phyloP scores from a whole-genome alignment of 2,329 filamentous ascomycete genomes.

The Pyrenophora teres region DNA sequence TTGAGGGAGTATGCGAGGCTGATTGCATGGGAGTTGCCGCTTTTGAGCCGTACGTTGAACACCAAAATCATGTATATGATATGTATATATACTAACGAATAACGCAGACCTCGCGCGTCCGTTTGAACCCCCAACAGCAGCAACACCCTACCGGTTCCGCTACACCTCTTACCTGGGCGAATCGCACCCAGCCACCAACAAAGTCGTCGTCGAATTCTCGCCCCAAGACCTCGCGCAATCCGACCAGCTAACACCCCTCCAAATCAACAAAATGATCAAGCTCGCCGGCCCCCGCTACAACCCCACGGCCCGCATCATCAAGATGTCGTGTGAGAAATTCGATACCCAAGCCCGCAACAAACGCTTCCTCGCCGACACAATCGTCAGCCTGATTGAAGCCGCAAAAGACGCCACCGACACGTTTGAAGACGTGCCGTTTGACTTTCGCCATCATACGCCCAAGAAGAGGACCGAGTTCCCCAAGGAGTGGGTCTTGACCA shows the following conservation, averaged over 20 bases:
- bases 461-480: conserved; percentile 75
- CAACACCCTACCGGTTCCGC: conserved; percentile 84
- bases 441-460: conserved; percentile 80
- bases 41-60: conserved; percentile 75
- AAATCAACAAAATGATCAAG: conserved; percentile 84
- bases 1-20: conserved; percentile 85
- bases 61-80: too few relatives aligned
- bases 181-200: conserved; percentile 84
- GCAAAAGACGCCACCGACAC: conserved; percentile 77
- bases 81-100: not conserved
- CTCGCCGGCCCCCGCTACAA: conserved; percentile 86
- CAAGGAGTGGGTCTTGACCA: conserved; percentile 78
- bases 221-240: conserved; percentile 73
- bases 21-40: conserved; percentile 93
- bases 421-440: conserved; percentile 87
- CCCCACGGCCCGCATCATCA: conserved; percentile 77
- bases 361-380: conserved; percentile 81
- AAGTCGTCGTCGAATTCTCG: conserved; percentile 91
- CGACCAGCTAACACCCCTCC: conserved; percentile 67
- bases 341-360: conserved; percentile 95
- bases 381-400: conserved; percentile 73
- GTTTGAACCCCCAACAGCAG: conserved; percentile 70
- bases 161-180: conserved; percentile 98
- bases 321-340: conserved; percentile 89
- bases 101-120: conserved; percentile 76